Evolutionary conservation across 2,329 filamentous ascomycete species (phyloP).

Genomic region (Simplicillium aogashimaense): DNA sequence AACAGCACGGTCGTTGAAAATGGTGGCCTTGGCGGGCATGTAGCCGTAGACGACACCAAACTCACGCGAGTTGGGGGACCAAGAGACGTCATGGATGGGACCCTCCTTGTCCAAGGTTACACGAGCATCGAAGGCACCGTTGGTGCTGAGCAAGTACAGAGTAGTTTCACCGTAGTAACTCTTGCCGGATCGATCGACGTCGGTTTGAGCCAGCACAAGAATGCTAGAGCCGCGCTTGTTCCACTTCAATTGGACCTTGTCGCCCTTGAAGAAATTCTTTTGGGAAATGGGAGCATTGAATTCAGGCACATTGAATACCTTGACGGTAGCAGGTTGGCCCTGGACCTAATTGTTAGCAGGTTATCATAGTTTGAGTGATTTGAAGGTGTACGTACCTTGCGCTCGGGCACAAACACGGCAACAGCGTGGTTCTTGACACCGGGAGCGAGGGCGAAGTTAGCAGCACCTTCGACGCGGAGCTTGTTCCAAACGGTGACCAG

Average conservation of each 20-base stretch:
- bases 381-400: constrained; percentile 56
- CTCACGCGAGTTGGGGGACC: constrained; percentile 95
- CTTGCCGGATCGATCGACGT: constrained; percentile 97
- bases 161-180: constrained; percentile 99
- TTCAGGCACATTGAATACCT: constrained; percentile 86
- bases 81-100: constrained; percentile 95
- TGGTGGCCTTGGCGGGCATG: constrained; percentile 98
- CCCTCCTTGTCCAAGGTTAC: constrained; percentile 93
- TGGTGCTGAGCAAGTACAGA: constrained; percentile 87
- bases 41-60: constrained; percentile 97
- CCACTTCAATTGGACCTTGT: constrained; percentile 99
- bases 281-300: constrained; percentile 79
- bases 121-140: constrained; percentile 84
- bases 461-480: constrained; percentile 80
- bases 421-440: constrained; percentile 77
- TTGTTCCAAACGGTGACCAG: constrained; percentile 89
- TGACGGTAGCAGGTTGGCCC: constrained; percentile 89
- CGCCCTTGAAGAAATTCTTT: constrained; percentile 98
- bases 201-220: constrained; percentile 92
- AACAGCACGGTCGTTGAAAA: constrained; percentile 85
- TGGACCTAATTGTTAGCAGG: constrained; percentile 25
- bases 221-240: constrained; percentile 84
- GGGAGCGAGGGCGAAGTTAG: constrained; percentile 81
- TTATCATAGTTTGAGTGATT: neutral
- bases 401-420: constrained; percentile 90